Evolutionary conservation across 2,329 filamentous ascomycete species (phyloP).

Genomic region (Magnaporthiopsis incrustans): DNA sequence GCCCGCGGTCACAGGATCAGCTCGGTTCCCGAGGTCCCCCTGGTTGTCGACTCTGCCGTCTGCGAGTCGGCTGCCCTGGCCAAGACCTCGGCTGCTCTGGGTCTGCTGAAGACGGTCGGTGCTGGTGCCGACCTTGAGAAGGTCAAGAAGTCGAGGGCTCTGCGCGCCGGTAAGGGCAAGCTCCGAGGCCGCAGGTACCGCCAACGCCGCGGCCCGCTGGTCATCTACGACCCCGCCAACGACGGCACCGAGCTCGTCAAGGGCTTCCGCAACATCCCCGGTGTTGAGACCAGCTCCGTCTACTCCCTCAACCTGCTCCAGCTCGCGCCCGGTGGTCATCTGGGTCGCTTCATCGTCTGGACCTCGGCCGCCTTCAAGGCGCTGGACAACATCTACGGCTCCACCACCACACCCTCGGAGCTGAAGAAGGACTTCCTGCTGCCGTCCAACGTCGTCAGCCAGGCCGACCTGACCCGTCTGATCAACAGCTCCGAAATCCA

Average conservation of each 20-base stretch:
- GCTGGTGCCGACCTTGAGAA: slow-evolving; percentile 87
- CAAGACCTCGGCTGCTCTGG: slow-evolving; percentile 83
- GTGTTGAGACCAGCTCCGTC: slow-evolving; percentile 93
- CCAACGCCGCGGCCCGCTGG: slow-evolving; percentile 94
- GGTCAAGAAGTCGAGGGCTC: slow-evolving; percentile 93
- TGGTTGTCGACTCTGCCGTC: slow-evolving; percentile 86
- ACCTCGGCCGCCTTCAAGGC: slow-evolving; percentile 94
- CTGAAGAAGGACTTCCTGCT: slow-evolving; percentile 99
- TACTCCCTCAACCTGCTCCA: slow-evolving; percentile 96
- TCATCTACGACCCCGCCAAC: slow-evolving; percentile 93
- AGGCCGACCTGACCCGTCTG: slow-evolving; percentile 91
- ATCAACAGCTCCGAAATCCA: slow-evolving; percentile 99
- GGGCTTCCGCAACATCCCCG: slow-evolving; percentile 98
- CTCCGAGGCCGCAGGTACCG: slow-evolving; percentile 91
- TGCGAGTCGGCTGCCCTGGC: slow-evolving; percentile 72
- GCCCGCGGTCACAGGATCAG: slow-evolving; percentile 96
- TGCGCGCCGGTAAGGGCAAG: slow-evolving; percentile 98
- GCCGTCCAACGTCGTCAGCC: slow-evolving; percentile 82
- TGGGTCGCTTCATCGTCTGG: slow-evolving; percentile 99
- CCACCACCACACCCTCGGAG: slow-evolving; percentile 77
- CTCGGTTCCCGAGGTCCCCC: slow-evolving; percentile 88
- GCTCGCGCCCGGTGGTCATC: slow-evolving; percentile 96
- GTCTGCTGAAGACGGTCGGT: slow-evolving; percentile 84
- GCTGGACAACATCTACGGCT: slow-evolving; percentile 94
- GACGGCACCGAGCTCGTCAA: slow-evolving; percentile 91